Conservation (phyloP, 768 basidiomycete genomes). For the Rhodotorula babjevae region DNA sequence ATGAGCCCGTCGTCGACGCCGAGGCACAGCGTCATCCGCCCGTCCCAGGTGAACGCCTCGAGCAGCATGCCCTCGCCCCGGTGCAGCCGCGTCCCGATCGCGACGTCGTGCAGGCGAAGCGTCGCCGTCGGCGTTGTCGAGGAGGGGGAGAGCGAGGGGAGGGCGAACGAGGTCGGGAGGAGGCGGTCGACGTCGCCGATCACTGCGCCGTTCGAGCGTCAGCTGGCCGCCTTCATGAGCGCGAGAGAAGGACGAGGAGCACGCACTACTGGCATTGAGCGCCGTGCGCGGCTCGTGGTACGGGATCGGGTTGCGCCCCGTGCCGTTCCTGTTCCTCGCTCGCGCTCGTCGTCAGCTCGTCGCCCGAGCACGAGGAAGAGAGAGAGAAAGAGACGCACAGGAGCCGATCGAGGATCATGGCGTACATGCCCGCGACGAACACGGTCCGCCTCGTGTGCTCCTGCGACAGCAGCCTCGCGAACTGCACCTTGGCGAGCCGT, state of each 20-base stretch:
- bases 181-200: slow-evolving; percentile 35
- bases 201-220: neutral
- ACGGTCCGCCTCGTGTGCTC: neutral
- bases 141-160: neutral
- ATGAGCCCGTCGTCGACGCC: slow-evolving; percentile 17
- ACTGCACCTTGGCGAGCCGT: slow-evolving; percentile 23
- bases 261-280: slow-evolving; percentile 30
- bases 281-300: slow-evolving; percentile 13
- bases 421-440: slow-evolving; percentile 1
- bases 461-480: neutral
- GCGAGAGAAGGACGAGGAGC: neutral
- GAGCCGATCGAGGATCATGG: slow-evolving; percentile 11
- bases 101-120: slow-evolving; percentile 4
- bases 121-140: neutral
- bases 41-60: slow-evolving; percentile 33
- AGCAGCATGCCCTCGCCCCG: slow-evolving; percentile 31
- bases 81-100: slow-evolving; percentile 28
- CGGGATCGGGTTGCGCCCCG: neutral
- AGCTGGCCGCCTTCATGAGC: too few relatives aligned
- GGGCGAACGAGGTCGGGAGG: slow-evolving; percentile 18
- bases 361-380: too few relatives aligned
- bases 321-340: slow-evolving; percentile 2
- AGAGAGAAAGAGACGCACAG: slow-evolving; percentile 6
- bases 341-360: neutral
- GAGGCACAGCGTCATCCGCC: slow-evolving; percentile 16